phyloP scores from a whole-genome alignment of 352 stramenopile species.

The Globisporangium nunn region DNA sequence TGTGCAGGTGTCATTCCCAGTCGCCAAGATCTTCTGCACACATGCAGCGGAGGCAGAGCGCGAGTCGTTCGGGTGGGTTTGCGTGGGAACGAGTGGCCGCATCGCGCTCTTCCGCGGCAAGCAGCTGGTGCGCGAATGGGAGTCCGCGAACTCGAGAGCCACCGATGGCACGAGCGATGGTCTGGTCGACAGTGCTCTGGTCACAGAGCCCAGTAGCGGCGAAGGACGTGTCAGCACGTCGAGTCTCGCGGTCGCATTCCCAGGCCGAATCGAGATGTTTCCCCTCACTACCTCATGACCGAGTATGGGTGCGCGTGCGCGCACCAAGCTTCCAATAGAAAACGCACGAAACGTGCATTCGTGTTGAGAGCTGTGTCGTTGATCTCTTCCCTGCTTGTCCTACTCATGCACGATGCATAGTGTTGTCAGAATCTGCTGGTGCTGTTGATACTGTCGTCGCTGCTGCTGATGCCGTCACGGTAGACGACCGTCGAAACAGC shows the following conservation, averaged over 20 bases:
- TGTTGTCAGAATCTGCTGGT: background rate
- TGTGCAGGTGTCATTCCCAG: constrained; percentile 26
- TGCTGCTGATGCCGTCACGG: background rate
- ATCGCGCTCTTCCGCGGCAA: constrained; percentile 29
- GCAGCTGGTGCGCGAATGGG: constrained; percentile 23
- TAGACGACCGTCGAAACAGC: constrained; percentile 34
- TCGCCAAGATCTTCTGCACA: constrained; percentile 24
- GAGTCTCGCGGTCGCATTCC: constrained; percentile 19
- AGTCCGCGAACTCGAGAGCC: constrained; percentile 1
- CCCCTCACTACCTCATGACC: constrained; percentile 6
- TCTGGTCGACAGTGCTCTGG: constrained; percentile 25
- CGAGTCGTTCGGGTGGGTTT: constrained; percentile 24
- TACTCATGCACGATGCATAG: background rate
- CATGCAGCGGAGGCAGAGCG: background rate
- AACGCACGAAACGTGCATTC: background rate
- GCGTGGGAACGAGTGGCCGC: constrained; percentile 29
- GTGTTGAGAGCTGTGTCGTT: too few species aligned
- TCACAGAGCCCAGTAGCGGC: background rate
- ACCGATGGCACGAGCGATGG: constrained; percentile 1
- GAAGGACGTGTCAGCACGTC: background rate
- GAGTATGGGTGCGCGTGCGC: background rate
- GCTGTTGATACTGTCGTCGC: background rate
- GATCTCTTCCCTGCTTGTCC: background rate
- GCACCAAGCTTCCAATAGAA: background rate
- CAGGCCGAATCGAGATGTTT: constrained; percentile 23